These are phyloP conservation scores for Candida dubliniensis DNA, from an alignment of 1,139 yeast species.

Conservation along the genomic window DNA sequence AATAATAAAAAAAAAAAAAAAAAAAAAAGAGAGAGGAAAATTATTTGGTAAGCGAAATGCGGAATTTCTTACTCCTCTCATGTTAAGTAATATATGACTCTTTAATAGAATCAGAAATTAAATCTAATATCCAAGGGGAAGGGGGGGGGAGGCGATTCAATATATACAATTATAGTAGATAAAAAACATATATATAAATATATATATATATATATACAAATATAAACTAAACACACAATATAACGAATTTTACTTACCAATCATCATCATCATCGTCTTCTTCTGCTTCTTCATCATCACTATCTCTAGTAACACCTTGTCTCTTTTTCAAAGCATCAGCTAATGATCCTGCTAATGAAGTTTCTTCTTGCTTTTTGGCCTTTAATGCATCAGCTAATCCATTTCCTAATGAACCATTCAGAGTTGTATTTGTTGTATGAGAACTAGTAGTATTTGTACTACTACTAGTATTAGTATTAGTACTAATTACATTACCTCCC, in stretches of 20 bases:
- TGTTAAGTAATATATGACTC: too few relatives aligned
- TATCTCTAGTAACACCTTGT: conserved; percentile 73
- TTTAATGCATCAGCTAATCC: conserved; percentile 76
- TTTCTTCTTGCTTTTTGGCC: conserved; percentile 65
- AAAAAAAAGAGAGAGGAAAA: too few relatives aligned
- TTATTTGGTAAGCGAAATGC: too few relatives aligned
- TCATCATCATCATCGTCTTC: conserved; percentile 62
- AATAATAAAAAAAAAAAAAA: too few relatives aligned
- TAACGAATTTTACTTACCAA: conserved; percentile 18
- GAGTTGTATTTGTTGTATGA: conserved; percentile 13
- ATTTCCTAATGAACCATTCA: conserved; percentile 43
- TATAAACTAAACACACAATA: neutral
- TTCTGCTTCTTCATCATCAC: conserved; percentile 75
- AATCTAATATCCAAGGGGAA: neutral
- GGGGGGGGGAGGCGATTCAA: neutral
- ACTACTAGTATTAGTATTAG: conserved; percentile 15
- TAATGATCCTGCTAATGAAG: conserved; percentile 74
- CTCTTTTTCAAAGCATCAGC: conserved; percentile 88
- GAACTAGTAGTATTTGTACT: conserved; percentile 14
- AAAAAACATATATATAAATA: neutral
- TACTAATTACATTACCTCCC: conserved; percentile 10
- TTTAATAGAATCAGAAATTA: too few relatives aligned
- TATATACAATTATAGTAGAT: too few relatives aligned
- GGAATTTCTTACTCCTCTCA: too few relatives aligned
- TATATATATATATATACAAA: neutral